Percentiles rank a stretch among this genome's conserved stretches.
These are phyloP conservation scores for Rhododendron molle DNA, from an alignment of 148 eudicot genomes.

Conservation along the genomic window DNA sequence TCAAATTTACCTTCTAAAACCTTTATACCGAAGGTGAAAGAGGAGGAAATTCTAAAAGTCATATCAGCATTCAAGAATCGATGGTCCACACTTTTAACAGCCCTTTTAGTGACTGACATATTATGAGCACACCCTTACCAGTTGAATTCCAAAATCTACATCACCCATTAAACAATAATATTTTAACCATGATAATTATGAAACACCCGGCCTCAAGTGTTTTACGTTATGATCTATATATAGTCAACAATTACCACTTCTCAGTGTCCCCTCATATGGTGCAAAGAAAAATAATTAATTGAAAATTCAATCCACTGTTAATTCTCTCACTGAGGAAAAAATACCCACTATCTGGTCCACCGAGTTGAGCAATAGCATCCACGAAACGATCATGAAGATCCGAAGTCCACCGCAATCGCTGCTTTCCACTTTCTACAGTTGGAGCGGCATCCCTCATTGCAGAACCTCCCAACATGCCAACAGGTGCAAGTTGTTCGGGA, in stretches of 20 bases:
- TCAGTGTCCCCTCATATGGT: not conserved
- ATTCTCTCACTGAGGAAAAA: conserved; percentile 26
- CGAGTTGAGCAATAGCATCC: conserved; percentile 69
- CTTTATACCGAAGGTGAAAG: not conserved
- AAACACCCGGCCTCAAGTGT: not conserved
- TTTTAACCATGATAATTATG: not conserved
- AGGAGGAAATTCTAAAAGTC: not conserved
- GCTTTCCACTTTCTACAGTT: conserved; percentile 47
- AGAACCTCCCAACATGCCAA: conserved; percentile 34
- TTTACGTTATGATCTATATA: not conserved
- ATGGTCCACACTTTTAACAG: not conserved
- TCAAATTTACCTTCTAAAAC: not conserved
- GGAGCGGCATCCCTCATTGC: conserved; percentile 33
- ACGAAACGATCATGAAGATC: conserved; percentile 69
- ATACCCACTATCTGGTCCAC: conserved; percentile 85
- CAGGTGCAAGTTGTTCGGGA: conserved; percentile 41
- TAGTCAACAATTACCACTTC: not conserved
- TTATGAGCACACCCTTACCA: not conserved
- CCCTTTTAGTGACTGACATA: not conserved
- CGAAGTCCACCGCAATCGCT: conserved; percentile 65
- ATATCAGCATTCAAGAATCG: not conserved
- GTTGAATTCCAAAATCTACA: not conserved
- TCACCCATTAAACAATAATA: not conserved
- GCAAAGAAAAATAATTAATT: not conserved
- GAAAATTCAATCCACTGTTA: not conserved